phyloP scores from a whole-genome alignment of 495 filamentous ascomycete genomes.

The Penicillium mononematosum region DNA sequence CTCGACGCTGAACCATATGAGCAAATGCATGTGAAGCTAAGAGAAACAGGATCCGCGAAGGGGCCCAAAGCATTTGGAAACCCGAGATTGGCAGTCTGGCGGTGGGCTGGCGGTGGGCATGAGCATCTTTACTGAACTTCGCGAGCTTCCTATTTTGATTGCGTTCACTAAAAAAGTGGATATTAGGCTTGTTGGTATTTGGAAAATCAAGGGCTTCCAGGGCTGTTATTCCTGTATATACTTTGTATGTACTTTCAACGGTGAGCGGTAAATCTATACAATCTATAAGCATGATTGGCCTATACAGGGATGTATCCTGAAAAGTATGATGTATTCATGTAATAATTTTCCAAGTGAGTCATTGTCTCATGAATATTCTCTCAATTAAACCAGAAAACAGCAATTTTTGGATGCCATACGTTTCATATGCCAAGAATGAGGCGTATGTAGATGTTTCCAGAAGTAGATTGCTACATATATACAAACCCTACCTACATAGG shows the following conservation, averaged over 20 bases:
- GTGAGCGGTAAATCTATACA: neutral
- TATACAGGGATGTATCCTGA: neutral
- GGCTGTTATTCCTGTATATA: neutral
- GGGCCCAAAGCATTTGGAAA: neutral
- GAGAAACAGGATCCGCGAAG: neutral
- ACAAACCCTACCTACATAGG: neutral
- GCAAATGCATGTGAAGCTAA: neutral
- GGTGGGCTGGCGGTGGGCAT: neutral
- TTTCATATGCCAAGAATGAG: neutral
- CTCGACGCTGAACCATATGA: neutral
- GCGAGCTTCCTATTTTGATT: neutral
- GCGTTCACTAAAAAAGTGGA: neutral
- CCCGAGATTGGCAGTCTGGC: neutral
- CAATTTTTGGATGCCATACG: neutral
- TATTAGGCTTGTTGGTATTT: neutral
- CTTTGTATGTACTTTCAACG: neutral
- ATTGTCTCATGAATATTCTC: neutral
- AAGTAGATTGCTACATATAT: neutral
- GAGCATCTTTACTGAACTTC: slow-evolving; percentile 5
- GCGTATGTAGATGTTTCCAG: neutral
- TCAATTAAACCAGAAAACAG: neutral
- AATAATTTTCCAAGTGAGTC: slow-evolving; percentile 1
- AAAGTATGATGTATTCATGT: slow-evolving; percentile 5
- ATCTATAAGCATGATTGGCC: neutral
- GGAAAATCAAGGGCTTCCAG: neutral